Percentiles rank a stretch among this genome's conserved stretches.
These are phyloP conservation scores for Cordyceps farinosa DNA, from an alignment of 2,329 filamentous ascomycete species.

Conservation along the genomic window DNA sequence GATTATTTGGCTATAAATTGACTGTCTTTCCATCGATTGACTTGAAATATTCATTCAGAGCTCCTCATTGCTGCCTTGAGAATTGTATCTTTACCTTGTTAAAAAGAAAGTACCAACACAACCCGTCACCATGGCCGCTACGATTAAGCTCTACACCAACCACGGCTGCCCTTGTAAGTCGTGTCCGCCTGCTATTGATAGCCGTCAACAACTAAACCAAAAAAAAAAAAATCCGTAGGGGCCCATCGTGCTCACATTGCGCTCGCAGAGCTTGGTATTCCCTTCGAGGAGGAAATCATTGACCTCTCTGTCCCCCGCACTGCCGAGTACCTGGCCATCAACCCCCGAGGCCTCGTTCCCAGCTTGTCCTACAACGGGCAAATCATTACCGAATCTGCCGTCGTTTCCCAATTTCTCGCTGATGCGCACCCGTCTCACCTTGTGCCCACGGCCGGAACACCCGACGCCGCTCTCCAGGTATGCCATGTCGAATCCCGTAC, in stretches of 20 bases:
- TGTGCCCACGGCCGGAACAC: conserved; percentile 50
- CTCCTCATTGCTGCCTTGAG: background rate
- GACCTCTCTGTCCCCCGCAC: conserved; percentile 67
- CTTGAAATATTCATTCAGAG: background rate
- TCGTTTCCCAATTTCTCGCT: conserved; percentile 68
- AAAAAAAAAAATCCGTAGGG: conserved; percentile 31
- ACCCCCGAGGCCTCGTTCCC: conserved; percentile 76
- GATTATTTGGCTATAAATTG: background rate
- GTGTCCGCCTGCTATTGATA: background rate
- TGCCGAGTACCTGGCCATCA: conserved; percentile 70
- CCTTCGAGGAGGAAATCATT: conserved; percentile 69
- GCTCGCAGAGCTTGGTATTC: conserved; percentile 61
- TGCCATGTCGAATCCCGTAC: conserved; percentile 19
- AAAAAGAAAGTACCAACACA: background rate
- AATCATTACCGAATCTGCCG: conserved; percentile 68
- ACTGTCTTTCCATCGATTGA: background rate
- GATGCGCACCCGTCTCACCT: conserved; percentile 68
- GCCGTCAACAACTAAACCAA: background rate
- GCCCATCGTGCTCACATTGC: conserved; percentile 74
- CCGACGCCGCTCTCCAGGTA: conserved; percentile 49
- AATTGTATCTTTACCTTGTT: background rate
- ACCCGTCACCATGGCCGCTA: conserved; percentile 32
- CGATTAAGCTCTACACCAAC: conserved; percentile 68
- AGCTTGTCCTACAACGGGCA: conserved; percentile 62
- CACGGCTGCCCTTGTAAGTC: conserved; percentile 60